Evolutionary conservation across 441 rosid species (phyloP).

Genomic region (Theobroma grandiflorum): DNA sequence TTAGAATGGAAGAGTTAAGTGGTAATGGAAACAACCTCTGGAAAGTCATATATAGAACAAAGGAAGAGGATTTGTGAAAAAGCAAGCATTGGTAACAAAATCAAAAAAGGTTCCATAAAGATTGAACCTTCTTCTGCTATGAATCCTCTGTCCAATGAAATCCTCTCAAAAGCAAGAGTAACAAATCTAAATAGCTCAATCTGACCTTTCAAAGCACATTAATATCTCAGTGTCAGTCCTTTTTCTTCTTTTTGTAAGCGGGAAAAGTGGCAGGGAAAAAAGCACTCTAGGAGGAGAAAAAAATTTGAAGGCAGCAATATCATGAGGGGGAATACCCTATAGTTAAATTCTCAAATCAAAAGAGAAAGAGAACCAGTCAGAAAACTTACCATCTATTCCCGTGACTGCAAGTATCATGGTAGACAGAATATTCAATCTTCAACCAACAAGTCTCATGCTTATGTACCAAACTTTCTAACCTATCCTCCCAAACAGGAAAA

Average conservation of each 20-base stretch:
- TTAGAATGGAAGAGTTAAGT: slow-evolving; percentile 3
- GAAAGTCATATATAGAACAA: background rate
- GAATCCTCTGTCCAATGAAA: background rate
- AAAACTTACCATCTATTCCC: slow-evolving; percentile 5
- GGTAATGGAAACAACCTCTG: background rate
- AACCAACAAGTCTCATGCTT: background rate
- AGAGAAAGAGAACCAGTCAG: background rate
- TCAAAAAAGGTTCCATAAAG: background rate
- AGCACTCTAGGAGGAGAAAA: background rate
- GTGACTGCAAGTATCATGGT: background rate
- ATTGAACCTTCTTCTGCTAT: background rate
- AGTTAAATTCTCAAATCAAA: background rate
- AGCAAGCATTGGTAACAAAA: background rate
- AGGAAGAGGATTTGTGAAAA: background rate
- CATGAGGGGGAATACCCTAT: background rate
- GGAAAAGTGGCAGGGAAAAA: background rate
- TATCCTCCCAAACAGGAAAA: slow-evolving; percentile 10
- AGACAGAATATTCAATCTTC: slow-evolving; percentile 9
- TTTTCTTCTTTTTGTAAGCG: background rate
- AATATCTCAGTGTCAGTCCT: background rate
- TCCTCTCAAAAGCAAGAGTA: slow-evolving; percentile 3
- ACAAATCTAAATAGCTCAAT: background rate
- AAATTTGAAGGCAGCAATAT: background rate
- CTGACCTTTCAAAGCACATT: background rate
- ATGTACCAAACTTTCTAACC: background rate